Percentiles rank a stretch among this genome's conserved stretches.
phyloP scores from a whole-genome alignment of 345 rosid species.

The Ceriops decandra region DNA sequence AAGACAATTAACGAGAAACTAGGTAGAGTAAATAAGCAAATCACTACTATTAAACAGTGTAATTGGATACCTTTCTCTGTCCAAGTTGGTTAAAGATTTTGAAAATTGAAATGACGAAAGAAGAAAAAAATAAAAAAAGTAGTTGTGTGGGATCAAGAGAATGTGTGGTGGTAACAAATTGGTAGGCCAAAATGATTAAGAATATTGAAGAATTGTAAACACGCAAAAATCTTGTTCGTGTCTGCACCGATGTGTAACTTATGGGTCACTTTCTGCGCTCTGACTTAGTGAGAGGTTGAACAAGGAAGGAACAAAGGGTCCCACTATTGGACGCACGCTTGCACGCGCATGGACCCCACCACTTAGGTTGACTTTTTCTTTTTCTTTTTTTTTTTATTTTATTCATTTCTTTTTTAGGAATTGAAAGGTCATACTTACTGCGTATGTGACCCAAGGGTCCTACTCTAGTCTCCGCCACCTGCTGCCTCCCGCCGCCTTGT shows the following conservation, averaged over 20 bases:
- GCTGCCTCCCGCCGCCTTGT: not conserved
- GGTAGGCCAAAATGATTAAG: not conserved
- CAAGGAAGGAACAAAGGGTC: slow-evolving; percentile 23
- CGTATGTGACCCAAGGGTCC: slow-evolving; percentile 28
- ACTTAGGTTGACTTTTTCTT: slow-evolving; percentile 31
- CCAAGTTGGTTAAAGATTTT: not conserved
- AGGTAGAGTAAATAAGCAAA: not conserved
- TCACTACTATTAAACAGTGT: not conserved
- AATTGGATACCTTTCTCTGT: not conserved
- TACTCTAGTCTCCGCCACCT: slow-evolving; percentile 1
- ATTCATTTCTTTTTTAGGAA: no score
- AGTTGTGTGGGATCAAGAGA: not conserved
- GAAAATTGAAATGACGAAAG: not conserved
- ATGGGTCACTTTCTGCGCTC: slow-evolving; percentile 40
- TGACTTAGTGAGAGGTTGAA: slow-evolving; percentile 33
- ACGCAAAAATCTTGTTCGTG: no score
- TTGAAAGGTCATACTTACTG: slow-evolving; percentile 1
- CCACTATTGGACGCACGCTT: slow-evolving; percentile 59
- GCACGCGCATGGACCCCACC: slow-evolving; percentile 58
- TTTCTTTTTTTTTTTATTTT: no score
- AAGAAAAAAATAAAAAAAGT: not conserved
- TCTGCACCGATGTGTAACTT: no score
- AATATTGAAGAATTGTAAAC: not conserved
- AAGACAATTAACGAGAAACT: not conserved
- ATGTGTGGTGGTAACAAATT: not conserved